A percentile compares a stretch with the other conserved stretches of the same genome.
These are phyloP conservation scores for Atalantia buxifolia DNA, from an alignment of 345 rosid genomes.

Conservation along the genomic window DNA sequence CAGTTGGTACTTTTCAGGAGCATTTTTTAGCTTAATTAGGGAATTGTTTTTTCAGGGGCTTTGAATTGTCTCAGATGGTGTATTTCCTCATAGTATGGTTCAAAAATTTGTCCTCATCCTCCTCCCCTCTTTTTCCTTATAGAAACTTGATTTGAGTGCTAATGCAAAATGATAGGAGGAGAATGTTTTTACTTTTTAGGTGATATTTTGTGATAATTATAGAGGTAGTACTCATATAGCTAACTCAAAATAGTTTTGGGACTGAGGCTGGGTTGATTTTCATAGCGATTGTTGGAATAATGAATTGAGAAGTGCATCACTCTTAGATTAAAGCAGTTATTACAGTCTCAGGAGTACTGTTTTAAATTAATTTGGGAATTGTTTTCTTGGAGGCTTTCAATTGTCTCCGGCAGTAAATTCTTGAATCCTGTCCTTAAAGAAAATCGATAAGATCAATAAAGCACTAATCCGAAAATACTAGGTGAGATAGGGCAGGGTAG, in stretches of 20 bases:
- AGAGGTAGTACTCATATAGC: background rate
- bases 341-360: background rate
- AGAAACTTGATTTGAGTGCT: background rate
- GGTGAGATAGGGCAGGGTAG: background rate
- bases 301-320: background rate
- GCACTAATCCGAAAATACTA: background rate
- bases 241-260: background rate
- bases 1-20: background rate
- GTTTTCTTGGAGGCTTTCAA: background rate
- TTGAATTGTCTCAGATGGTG: background rate
- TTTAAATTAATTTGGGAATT: background rate
- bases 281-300: background rate
- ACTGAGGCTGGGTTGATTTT: background rate
- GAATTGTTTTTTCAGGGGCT: background rate
- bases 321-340: background rate
- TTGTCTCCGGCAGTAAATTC: background rate
- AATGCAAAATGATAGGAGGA: background rate
- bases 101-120: no score
- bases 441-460: background rate
- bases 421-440: background rate
- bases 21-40: background rate
- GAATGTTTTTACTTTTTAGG: background rate
- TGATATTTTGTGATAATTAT: background rate
- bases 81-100: no score
- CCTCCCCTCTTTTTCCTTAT: no score